Conservation (phyloP, 805 yeast genomes). For the Metschnikowia borealis region DNA sequence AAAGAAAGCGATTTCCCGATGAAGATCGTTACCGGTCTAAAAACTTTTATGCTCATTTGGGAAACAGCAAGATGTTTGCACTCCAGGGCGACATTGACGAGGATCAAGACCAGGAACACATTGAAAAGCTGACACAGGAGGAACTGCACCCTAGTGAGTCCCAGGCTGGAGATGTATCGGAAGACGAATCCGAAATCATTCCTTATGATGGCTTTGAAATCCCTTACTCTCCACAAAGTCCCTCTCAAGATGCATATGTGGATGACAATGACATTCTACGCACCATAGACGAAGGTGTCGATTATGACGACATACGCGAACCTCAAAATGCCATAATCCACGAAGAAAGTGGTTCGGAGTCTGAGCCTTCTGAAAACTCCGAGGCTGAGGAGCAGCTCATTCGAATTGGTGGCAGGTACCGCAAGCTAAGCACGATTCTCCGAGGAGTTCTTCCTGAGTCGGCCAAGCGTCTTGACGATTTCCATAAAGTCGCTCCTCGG, state of each 20-base stretch:
- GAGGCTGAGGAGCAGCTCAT: slow-evolving; percentile 16
- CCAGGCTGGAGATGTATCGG: background rate
- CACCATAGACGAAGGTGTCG: slow-evolving; percentile 1
- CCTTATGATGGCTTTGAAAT: slow-evolving; percentile 12
- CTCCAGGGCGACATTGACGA: slow-evolving; percentile 12
- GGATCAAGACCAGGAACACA: background rate
- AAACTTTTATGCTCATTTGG: slow-evolving; percentile 36
- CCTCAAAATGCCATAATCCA: background rate
- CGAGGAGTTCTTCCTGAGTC: slow-evolving; percentile 40
- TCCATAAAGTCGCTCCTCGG: slow-evolving; percentile 9
- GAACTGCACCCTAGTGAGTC: slow-evolving; percentile 4
- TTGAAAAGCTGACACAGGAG: slow-evolving; percentile 7
- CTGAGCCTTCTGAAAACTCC: background rate
- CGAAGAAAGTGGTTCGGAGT: background rate
- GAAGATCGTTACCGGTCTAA: slow-evolving; percentile 38
- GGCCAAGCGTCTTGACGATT: slow-evolving; percentile 30
- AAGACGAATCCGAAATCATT: slow-evolving; percentile 7
- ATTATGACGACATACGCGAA: background rate
- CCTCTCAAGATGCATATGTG: background rate
- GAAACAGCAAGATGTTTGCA: slow-evolving; percentile 19
- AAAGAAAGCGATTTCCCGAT: slow-evolving; percentile 30
- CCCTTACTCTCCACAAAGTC: slow-evolving; percentile 3
- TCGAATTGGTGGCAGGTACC: slow-evolving; percentile 17
- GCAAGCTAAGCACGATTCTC: slow-evolving; percentile 28
- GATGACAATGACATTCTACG: background rate